A percentile compares a stretch with the other conserved stretches of the same genome.
phyloP scores from a whole-genome alignment of 2,329 filamentous ascomycete species.

The Neofusicoccum sp. region DNA sequence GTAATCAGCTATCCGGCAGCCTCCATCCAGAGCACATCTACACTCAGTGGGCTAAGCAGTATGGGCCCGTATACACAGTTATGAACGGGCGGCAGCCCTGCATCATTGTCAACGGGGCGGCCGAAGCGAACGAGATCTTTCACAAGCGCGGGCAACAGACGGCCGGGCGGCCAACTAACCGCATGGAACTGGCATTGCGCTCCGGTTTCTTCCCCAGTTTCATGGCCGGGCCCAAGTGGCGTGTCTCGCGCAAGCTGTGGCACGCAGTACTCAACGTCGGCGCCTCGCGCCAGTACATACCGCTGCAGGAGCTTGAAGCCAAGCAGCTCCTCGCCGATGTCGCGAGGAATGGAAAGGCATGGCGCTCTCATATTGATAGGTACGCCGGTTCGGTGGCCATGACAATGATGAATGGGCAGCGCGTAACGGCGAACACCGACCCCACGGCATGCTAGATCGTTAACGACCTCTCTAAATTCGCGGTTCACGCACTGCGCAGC shows the following conservation, averaged over 20 bases:
- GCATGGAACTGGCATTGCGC: not conserved
- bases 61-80: constrained; percentile 55
- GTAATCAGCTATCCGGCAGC: not conserved
- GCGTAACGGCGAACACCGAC: not conserved
- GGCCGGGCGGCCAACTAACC: not conserved
- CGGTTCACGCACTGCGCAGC: not conserved
- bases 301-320: constrained; percentile 20
- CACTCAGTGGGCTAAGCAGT: constrained; percentile 56
- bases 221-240: constrained; percentile 15
- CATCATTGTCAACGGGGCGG: not conserved
- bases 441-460: not conserved
- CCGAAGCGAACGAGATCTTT: constrained; percentile 4
- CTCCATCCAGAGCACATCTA: constrained; percentile 47
- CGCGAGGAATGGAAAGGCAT: not conserved
- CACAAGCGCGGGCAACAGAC: constrained; percentile 5
- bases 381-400: not conserved
- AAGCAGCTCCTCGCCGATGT: constrained; percentile 11
- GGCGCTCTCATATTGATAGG: constrained; percentile 3
- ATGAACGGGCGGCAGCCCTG: constrained; percentile 46
- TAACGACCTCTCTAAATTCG: not conserved
- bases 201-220: not conserved
- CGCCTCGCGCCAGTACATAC: constrained; percentile 18
- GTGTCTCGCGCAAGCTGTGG: constrained; percentile 20
- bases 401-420: constrained; percentile 14
- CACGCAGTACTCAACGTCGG: constrained; percentile 17